These are phyloP conservation scores for Hydrangea macrophylla DNA, from an alignment of 148 eudicot genomes.

Conservation along the genomic window DNA sequence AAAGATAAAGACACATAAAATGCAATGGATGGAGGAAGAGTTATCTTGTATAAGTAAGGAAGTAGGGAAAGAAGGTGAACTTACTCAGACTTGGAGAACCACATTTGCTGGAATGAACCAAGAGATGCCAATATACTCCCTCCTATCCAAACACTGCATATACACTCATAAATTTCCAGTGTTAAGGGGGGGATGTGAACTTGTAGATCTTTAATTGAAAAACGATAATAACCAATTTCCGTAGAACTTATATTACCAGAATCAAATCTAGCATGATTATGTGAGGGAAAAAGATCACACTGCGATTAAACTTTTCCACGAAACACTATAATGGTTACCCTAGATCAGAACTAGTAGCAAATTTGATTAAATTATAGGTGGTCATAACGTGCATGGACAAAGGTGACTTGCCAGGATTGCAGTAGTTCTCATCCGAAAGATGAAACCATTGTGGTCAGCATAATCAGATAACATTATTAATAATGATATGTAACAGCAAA, in stretches of 20 bases:
- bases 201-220: too few relatives aligned
- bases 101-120: constrained; percentile 97
- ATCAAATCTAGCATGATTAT: neutral
- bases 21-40: too few relatives aligned
- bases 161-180: neutral
- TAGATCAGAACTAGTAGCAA: neutral
- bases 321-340: neutral
- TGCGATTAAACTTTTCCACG: neutral
- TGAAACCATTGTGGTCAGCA: too few relatives aligned
- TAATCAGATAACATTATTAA: too few relatives aligned
- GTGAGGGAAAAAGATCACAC: neutral
- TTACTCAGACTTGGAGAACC: constrained; percentile 97
- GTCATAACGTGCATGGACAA: neutral
- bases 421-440: neutral
- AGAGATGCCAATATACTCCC: constrained; percentile 97
- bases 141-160: constrained; percentile 92
- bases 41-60: neutral
- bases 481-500: too few relatives aligned
- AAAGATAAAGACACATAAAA: too few relatives aligned
- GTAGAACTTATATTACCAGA: neutral
- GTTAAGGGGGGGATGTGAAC: neutral
- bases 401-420: neutral
- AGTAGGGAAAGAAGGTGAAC: constrained; percentile 14
- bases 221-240: too few relatives aligned
- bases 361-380: neutral